Percentiles rank a stretch among this genome's conserved stretches.
phyloP scores from a whole-genome alignment of 306 rosid species.

The Castanea mollissima region DNA sequence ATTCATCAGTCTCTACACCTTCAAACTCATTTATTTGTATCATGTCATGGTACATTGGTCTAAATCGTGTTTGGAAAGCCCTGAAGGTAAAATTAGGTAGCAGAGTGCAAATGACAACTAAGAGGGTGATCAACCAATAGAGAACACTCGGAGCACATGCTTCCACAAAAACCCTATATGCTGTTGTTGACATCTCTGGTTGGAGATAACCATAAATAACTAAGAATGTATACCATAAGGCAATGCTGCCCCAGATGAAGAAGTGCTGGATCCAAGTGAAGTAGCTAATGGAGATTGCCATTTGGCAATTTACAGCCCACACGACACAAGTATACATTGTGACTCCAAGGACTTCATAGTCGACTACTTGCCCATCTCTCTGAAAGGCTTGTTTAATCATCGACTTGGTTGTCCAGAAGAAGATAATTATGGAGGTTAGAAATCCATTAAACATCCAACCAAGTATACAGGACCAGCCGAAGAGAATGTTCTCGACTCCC shows the following conservation, averaged over 20 bases:
- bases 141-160: constrained; percentile 70
- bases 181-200: constrained; percentile 58
- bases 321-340: constrained; percentile 73
- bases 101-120: constrained; percentile 57
- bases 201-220: constrained; percentile 60
- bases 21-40: constrained; percentile 56
- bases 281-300: constrained; percentile 85
- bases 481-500: constrained; percentile 74
- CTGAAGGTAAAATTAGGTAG: constrained; percentile 69
- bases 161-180: constrained; percentile 75
- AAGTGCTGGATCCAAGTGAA: constrained; percentile 94
- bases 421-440: constrained; percentile 65
- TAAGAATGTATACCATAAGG: constrained; percentile 69
- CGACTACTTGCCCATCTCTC: constrained; percentile 64
- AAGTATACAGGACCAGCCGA: constrained; percentile 74
- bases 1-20: constrained; percentile 33
- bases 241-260: constrained; percentile 86
- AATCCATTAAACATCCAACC: constrained; percentile 86
- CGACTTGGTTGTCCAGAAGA: constrained; percentile 60
- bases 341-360: constrained; percentile 65
- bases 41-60: constrained; percentile 74
- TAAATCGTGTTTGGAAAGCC: constrained; percentile 73
- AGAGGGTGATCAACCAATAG: constrained; percentile 68
- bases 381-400: constrained; percentile 57
- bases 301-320: constrained; percentile 83